phyloP scores from a whole-genome alignment of 2,329 filamentous ascomycete genomes.

The Fusarium oxysporum region DNA sequence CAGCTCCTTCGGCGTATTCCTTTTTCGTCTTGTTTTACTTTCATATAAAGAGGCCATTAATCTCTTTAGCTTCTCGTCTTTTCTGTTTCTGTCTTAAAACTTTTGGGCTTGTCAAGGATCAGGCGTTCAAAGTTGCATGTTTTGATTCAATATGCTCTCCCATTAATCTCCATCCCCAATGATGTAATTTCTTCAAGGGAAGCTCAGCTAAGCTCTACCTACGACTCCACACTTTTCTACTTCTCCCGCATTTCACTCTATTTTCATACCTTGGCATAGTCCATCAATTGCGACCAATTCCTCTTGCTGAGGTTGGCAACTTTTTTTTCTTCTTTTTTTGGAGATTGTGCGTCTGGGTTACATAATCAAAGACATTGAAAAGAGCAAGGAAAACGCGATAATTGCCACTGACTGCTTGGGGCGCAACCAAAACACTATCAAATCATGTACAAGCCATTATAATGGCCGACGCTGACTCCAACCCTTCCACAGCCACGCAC shows the following conservation, averaged over 20 bases:
- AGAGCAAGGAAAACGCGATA: slow-evolving; percentile 16
- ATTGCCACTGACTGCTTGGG: slow-evolving; percentile 5
- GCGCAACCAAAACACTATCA: slow-evolving; percentile 15
- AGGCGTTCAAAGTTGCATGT: neutral
- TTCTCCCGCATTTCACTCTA: slow-evolving; percentile 28
- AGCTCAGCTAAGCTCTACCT: slow-evolving; percentile 36
- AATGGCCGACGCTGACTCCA: slow-evolving; percentile 51
- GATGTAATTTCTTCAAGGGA: slow-evolving; percentile 39
- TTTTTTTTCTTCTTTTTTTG: neutral
- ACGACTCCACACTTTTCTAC: slow-evolving; percentile 35
- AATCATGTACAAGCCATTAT: slow-evolving; percentile 43
- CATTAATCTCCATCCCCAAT: slow-evolving; percentile 21
- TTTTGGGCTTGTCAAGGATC: neutral
- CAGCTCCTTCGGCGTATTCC: slow-evolving; percentile 15
- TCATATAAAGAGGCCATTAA: slow-evolving; percentile 1
- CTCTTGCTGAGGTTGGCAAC: slow-evolving; percentile 1
- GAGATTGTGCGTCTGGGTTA: slow-evolving; percentile 1
- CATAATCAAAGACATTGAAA: slow-evolving; percentile 29
- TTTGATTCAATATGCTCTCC: neutral
- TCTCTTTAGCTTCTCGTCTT: neutral
- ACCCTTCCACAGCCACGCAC: slow-evolving; percentile 65
- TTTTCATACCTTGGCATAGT: slow-evolving; percentile 16
- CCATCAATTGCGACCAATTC: slow-evolving; percentile 8
- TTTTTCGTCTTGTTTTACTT: neutral
- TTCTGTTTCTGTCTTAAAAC: neutral